phyloP scores from a whole-genome alignment of 805 yeast species.

The Kodamaea kaohsiungensis region DNA sequence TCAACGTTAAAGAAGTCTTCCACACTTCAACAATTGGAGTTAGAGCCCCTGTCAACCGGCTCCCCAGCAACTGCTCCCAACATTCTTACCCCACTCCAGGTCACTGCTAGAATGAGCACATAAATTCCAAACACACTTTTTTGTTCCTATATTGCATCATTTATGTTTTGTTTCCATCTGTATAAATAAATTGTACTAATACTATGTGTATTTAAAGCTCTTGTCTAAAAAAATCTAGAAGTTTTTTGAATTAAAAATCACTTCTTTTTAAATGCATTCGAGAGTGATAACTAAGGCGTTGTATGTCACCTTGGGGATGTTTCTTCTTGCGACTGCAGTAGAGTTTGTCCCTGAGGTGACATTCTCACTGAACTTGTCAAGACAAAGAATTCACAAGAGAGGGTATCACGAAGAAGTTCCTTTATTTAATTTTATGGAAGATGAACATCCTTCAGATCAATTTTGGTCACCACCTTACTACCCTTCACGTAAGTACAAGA shows the following conservation, averaged over 20 bases:
- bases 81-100: slow-evolving; percentile 44
- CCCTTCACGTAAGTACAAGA: slow-evolving; percentile 41
- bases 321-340: background rate
- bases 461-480: slow-evolving; percentile 32
- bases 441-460: slow-evolving; percentile 26
- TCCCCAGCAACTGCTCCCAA: slow-evolving; percentile 29
- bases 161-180: background rate
- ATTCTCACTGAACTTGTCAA: slow-evolving; percentile 3
- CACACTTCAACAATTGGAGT: slow-evolving; percentile 32
- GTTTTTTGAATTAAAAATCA: background rate
- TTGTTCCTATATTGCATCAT: slow-evolving; percentile 4
- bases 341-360: slow-evolving; percentile 3
- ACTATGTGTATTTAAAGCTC: background rate
- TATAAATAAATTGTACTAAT: slow-evolving; percentile 2
- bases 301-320: background rate
- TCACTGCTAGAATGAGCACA: slow-evolving; percentile 42
- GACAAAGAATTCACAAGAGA: slow-evolving; percentile 12
- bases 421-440: slow-evolving; percentile 26
- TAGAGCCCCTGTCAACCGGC: slow-evolving; percentile 26
- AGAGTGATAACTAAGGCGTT: background rate
- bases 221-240: background rate
- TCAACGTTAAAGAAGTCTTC: slow-evolving; percentile 32
- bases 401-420: slow-evolving; percentile 35
- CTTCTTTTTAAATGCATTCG: background rate
- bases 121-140: slow-evolving; percentile 7